Evolutionary conservation across 164 flowering plant species (phyloP), one percentile per base, ranked within the genome.

Genomic region (grape (Vitis vinifera)): DNA sequence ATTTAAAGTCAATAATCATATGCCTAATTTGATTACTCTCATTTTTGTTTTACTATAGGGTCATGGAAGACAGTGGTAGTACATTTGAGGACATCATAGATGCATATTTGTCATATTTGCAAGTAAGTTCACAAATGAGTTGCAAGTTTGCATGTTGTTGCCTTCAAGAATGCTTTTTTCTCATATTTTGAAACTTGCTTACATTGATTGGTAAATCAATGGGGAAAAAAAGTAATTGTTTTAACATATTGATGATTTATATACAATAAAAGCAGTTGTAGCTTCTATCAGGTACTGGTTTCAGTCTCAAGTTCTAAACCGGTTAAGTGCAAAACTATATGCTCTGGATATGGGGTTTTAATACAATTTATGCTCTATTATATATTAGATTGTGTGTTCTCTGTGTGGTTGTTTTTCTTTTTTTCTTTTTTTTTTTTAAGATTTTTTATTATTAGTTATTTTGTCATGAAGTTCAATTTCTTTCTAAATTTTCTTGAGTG

Each of bases 31-130:
- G 7, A 37, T 37, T 37, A 0, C 44, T 37, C 44, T 37, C 27
- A 23, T 23, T 23, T 23, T 23, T 23, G 27, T 76, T 73, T 8
- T 14, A 64, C 66, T 73, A 74, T 76, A 89, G 98, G 86, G 65
- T 83, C 68, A 75, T 81, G 84, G 88, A 81, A 15, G 83, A 85
- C 57, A 78, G 67, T 63, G 73, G 70, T 49, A 81, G 83, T 77
- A 68, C 88, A 49, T 85, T 95, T 68, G 97, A 91, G 77, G 98
- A 92, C 70, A 87, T 92, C 27, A 67, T 95, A 29, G 97, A 95
- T 83, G 86, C 92, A 59, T 95, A 95, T 79, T 80, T 92, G 75
- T 91, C 94, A 64, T 78, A 87, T 84, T 75, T 95, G 82, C 99
- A 95, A 78, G 98, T 90, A 74, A 73, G 87, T 78, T 51, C 15